Percentiles rank a stretch among this genome's conserved stretches.
Conservation (phyloP, 2,329 filamentous ascomycete species). For the Juglanconis oblonga region DNA sequence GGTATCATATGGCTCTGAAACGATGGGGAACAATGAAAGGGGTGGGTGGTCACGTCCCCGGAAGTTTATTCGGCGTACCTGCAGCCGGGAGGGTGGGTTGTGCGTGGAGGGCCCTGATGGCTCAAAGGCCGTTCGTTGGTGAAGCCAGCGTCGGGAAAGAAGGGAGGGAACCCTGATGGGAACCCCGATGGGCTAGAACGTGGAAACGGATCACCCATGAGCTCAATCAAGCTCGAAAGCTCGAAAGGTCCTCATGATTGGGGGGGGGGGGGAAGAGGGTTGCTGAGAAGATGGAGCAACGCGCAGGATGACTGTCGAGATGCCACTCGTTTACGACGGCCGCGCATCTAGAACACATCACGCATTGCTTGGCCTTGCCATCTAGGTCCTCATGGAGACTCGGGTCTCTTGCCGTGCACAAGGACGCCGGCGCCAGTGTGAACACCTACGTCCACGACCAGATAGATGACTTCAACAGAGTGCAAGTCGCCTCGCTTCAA, state of each 20-base stretch:
- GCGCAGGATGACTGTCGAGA: background rate
- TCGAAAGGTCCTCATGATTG: too few relatives aligned
- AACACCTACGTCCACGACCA: background rate
- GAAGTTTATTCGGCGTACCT: constrained; percentile 16
- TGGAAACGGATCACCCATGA: background rate
- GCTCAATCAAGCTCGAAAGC: too few relatives aligned
- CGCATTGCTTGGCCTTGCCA: background rate
- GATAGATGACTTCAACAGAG: background rate
- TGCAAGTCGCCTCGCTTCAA: background rate
- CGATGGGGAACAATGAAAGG: background rate
- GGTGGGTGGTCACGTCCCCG: background rate
- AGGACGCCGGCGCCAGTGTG: background rate
- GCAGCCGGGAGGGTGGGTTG: constrained; percentile 6
- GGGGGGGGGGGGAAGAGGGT: background rate
- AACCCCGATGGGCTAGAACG: constrained; percentile 7
- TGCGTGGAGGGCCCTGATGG: background rate
- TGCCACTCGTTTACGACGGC: background rate
- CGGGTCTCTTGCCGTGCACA: background rate
- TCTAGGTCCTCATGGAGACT: background rate
- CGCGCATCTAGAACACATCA: background rate
- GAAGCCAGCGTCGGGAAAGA: background rate
- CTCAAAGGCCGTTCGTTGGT: background rate
- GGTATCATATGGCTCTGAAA: too few relatives aligned
- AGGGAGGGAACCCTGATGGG: background rate
- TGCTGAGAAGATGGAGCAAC: background rate